These are phyloP conservation scores for Hypoxylon sp. DNA, from an alignment of 2,329 filamentous ascomycete genomes.

Conservation along the genomic window DNA sequence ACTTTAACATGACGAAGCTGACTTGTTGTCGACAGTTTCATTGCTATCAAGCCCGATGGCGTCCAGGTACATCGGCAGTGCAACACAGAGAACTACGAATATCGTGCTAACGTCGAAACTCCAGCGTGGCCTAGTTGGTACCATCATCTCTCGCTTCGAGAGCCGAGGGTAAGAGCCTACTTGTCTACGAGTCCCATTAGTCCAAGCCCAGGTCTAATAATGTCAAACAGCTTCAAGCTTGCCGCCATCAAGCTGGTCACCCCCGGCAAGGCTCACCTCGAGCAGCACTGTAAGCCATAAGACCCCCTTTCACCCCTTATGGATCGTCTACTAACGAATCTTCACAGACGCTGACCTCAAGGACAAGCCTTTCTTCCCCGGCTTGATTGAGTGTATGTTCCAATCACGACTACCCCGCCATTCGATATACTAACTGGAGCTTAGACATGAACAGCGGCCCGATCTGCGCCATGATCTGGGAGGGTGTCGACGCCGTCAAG, in stretches of 20 bases:
- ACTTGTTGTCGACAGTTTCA: slow-evolving; percentile 73
- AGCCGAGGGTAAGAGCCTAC: slow-evolving; percentile 75
- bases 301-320: neutral
- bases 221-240: slow-evolving; percentile 85
- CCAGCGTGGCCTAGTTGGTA: slow-evolving; percentile 94
- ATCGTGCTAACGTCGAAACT: slow-evolving; percentile 38
- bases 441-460: slow-evolving; percentile 96
- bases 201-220: slow-evolving; percentile 2
- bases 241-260: slow-evolving; percentile 94
- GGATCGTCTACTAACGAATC: slow-evolving; percentile 39
- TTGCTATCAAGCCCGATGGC: slow-evolving; percentile 99
- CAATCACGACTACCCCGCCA: neutral
- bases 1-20: neutral
- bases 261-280: slow-evolving; percentile 92
- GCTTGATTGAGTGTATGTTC: slow-evolving; percentile 85
- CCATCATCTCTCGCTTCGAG: slow-evolving; percentile 99
- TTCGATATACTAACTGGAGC: slow-evolving; percentile 25
- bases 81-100: slow-evolving; percentile 11
- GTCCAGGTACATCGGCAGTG: slow-evolving; percentile 77
- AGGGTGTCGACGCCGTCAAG: slow-evolving; percentile 98
- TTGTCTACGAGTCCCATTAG: neutral
- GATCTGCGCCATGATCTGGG: slow-evolving; percentile 99
- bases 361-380: slow-evolving; percentile 95
- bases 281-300: slow-evolving; percentile 82
- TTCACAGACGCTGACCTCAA: slow-evolving; percentile 79